These are phyloP conservation scores for Lachnellula cervina DNA, from an alignment of 2,329 filamentous ascomycete genomes.

Conservation along the genomic window DNA sequence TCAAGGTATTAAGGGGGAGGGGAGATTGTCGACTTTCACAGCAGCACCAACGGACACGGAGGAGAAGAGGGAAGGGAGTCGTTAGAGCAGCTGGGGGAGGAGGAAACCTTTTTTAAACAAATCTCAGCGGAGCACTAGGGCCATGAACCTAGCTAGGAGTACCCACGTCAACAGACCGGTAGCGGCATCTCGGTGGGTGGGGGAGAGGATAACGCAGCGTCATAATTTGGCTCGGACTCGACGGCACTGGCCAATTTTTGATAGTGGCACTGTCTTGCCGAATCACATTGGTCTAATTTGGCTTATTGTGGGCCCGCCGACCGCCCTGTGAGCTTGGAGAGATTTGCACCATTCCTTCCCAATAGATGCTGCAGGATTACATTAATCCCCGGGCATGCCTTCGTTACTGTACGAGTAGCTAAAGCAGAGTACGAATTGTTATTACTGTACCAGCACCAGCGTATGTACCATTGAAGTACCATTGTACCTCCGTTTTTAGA, in stretches of 20 bases:
- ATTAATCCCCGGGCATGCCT: neutral
- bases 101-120: constrained; percentile 7
- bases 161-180: neutral
- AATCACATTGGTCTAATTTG: neutral
- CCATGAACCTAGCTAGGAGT: constrained; percentile 1
- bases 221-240: constrained; percentile 12
- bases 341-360: neutral
- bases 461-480: no score
- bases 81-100: neutral
- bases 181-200: constrained; percentile 5
- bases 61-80: constrained; percentile 4
- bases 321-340: neutral
- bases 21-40: neutral
- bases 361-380: neutral
- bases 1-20: constrained; percentile 1
- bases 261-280: neutral
- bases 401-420: neutral
- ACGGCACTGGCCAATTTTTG: constrained; percentile 4
- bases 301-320: neutral
- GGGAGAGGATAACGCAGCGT: constrained; percentile 2
- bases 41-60: constrained; percentile 1
- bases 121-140: neutral
- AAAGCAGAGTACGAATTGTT: no score
- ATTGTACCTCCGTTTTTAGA: no score
- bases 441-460: no score